Evolutionary conservation across 2,329 filamentous ascomycete species (phyloP), one percentile per base, ranked within the genome.

Genomic region (Domatiomyces catenatus): DNA sequence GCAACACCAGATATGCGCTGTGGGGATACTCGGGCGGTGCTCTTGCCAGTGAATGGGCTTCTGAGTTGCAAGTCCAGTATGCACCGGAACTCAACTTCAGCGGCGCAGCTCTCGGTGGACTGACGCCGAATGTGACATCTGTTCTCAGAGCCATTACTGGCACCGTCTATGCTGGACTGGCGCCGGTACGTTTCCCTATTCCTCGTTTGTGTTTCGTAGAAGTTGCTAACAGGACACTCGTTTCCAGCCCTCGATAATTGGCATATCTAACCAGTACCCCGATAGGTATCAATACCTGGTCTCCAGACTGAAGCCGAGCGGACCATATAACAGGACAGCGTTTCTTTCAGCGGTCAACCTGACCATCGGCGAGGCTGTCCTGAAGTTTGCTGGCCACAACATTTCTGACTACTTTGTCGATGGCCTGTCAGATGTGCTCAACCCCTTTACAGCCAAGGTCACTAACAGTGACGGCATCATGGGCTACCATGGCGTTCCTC

Each of bases 21-120:
- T 78, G 74, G 73, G 76, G 76, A 0, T 79, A 78, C 57, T 76
- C 72, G 0, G 76, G 76, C 2, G 76, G 76, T 3, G 69, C 70
- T 1, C 54, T 78, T 17, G 74, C 75, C 0, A 71, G 65, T 2
- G 73, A 72, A 26, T 75, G 69, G 66, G 75, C 75, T 0, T 70
- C 72, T 15, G 74, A 78, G 47, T 59, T 78, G 19, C 73, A 75
- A 44, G 63, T 66, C 0, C 62, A 64, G 3, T 79, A 79, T 53
- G 75, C 76, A 0, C 74, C 75, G 0, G 74, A 77, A 42, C 60
- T 79, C 4, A 61, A 65, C 1, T 66, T 79, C 28, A 63, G 63
- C 1, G 75, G 74, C 2, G 70, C 67, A 1, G 75, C 72, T 0
- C 54, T 77, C 0, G 75, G 75, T 2, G 75, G 75, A 0, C 54